Conservation (phyloP, 257 asterid species). For the Lycium ferocissimum region DNA sequence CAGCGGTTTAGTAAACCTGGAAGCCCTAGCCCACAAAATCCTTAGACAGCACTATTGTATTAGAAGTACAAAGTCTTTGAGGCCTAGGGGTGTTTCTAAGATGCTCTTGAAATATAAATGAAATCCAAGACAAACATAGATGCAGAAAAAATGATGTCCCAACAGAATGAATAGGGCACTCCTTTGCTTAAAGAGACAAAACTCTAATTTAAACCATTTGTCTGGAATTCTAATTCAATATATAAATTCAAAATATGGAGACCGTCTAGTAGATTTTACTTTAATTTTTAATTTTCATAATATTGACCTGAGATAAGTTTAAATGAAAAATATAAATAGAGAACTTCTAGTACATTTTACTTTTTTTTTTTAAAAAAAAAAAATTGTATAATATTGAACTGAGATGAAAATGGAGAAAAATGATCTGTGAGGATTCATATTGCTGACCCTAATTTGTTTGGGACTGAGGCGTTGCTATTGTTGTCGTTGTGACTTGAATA, state of each 20-base stretch:
- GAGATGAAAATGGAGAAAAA: neutral
- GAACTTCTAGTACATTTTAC: neutral
- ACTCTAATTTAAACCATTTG: slow-evolving; percentile 12
- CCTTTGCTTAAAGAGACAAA: neutral
- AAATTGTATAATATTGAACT: neutral
- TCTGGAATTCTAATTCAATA: neutral
- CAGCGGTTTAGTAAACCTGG: neutral
- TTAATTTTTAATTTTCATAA: neutral
- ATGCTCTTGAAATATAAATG: neutral
- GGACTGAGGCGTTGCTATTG: neutral
- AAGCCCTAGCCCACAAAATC: slow-evolving; percentile 10
- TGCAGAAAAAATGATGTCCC: neutral
- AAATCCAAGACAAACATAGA: neutral
- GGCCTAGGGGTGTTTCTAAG: neutral
- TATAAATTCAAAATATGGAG: neutral
- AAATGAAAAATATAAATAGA: neutral
- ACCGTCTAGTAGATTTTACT: neutral
- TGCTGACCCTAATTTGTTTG: neutral
- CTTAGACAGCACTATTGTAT: neutral
- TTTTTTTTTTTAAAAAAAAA: neutral
- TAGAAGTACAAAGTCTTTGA: neutral
- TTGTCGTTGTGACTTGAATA: neutral
- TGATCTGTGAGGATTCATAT: neutral
- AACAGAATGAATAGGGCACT: neutral
- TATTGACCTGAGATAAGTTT: neutral